A percentile compares a stretch with the other conserved stretches of the same genome.
phyloP scores from a whole-genome alignment of 1,284 basidiomycete genomes.

The Ceratobasidium sp. region DNA sequence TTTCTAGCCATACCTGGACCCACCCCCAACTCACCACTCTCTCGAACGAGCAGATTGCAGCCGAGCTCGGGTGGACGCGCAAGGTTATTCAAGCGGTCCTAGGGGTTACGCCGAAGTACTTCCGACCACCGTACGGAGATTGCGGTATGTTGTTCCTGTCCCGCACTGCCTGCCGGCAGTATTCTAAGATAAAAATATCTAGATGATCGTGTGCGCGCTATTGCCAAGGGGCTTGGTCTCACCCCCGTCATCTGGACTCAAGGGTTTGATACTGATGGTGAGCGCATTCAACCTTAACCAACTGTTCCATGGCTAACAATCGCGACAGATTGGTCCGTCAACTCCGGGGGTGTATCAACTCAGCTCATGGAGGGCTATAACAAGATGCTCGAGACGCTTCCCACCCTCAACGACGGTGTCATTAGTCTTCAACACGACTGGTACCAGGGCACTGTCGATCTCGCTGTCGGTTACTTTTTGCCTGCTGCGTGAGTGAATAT shows the following conservation, averaged over 20 bases:
- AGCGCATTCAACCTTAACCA: constrained; percentile 41
- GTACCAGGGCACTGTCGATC: constrained; percentile 80
- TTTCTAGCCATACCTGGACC: constrained; percentile 32
- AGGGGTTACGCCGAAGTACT: constrained; percentile 13
- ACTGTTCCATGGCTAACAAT: constrained; percentile 42
- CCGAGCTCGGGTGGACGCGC: constrained; percentile 92
- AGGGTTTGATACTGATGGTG: constrained; percentile 82
- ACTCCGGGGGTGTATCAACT: constrained; percentile 67
- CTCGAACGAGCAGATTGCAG: constrained; percentile 87
- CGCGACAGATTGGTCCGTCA: constrained; percentile 76
- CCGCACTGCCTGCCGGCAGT: background rate
- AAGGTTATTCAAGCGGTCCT: constrained; percentile 72
- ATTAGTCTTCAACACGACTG: constrained; percentile 90
- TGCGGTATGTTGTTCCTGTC: constrained; percentile 79
- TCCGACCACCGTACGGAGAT: constrained; percentile 29
- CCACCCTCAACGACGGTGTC: constrained; percentile 63
- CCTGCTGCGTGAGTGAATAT: constrained; percentile 58
- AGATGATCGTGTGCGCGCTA: constrained; percentile 89
- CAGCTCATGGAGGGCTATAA: constrained; percentile 59
- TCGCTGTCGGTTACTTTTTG: constrained; percentile 87
- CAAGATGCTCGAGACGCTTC: constrained; percentile 50
- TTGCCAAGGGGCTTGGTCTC: constrained; percentile 81
- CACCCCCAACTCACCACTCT: constrained; percentile 51
- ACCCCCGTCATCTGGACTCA: constrained; percentile 75
- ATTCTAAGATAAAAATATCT: constrained; percentile 38